Conservation (phyloP, 2,329 filamentous ascomycete genomes). For the Ophiostoma pallidulum region DNA sequence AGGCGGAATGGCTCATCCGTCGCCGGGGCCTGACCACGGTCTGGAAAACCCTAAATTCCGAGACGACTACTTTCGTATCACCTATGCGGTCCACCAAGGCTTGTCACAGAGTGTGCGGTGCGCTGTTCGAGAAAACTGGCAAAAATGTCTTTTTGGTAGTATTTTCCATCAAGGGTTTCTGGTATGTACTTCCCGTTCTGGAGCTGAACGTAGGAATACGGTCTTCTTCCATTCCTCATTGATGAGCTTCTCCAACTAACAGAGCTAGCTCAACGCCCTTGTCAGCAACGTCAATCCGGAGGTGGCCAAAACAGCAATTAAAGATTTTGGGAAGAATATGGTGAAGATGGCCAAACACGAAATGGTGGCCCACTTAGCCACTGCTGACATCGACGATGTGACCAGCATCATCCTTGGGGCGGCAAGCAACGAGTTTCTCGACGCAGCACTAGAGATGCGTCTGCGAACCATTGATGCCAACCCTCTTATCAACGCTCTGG, state of each 20-base stretch:
- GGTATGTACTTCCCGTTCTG: constrained; percentile 29
- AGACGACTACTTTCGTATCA: constrained; percentile 31
- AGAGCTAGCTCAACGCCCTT: constrained; percentile 41
- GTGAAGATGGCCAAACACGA: constrained; percentile 31
- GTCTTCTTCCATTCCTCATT: too few species aligned
- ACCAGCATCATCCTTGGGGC: constrained; percentile 34
- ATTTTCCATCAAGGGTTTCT: constrained; percentile 45
- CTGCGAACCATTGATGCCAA: constrained; percentile 45
- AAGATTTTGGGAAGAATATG: constrained; percentile 38
- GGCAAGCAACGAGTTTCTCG: constrained; percentile 40
- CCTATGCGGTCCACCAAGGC: constrained; percentile 31
- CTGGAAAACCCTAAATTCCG: constrained; percentile 26
- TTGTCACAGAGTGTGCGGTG: constrained; percentile 38
- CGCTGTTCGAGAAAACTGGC: constrained; percentile 41
- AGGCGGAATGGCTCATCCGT: constrained; percentile 23
- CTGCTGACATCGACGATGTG: constrained; percentile 36
- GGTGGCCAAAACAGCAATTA: constrained; percentile 30
- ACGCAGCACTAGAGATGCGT: constrained; percentile 41
- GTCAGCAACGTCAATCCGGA: constrained; percentile 34
- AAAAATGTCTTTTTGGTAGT: constrained; percentile 39
- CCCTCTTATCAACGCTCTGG: constrained; percentile 46
- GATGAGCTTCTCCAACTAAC: too few species aligned
- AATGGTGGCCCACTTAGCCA: constrained; percentile 32
- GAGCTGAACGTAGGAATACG: too few species aligned
- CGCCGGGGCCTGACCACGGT: constrained; percentile 24